Conservation (phyloP, 1,284 basidiomycete genomes). For the Mycocalia duriaeana region DNA sequence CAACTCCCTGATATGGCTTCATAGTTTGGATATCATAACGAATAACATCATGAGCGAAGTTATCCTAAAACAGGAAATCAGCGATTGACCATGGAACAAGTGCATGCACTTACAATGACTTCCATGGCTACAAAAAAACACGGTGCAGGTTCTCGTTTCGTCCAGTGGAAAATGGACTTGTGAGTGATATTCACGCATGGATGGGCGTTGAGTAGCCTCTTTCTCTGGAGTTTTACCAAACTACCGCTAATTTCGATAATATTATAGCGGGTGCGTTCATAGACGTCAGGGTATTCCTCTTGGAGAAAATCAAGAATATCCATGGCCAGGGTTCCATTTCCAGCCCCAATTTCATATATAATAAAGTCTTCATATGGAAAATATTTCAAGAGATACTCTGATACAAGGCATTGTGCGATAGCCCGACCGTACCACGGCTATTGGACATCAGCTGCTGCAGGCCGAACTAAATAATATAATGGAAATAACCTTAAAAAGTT, state of each 20-base stretch:
- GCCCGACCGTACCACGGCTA: constrained; percentile 94
- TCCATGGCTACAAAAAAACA: constrained; percentile 95
- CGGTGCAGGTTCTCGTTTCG: constrained; percentile 69
- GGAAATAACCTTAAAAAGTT: constrained; percentile 85
- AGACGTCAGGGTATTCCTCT: constrained; percentile 84
- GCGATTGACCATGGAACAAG: not conserved
- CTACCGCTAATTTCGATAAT: constrained; percentile 92
- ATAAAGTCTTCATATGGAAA: constrained; percentile 94
- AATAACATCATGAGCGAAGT: constrained; percentile 94
- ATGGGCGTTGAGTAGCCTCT: constrained; percentile 51
- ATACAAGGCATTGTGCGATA: constrained; percentile 83
- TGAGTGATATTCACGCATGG: constrained; percentile 72
- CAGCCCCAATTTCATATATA: constrained; percentile 96
- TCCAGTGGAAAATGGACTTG: constrained; percentile 87
- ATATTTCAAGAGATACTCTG: constrained; percentile 89
- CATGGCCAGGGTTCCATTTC: constrained; percentile 90
- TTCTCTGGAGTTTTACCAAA: constrained; percentile 70
- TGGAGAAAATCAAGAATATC: constrained; percentile 84
- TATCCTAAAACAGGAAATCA: constrained; percentile 59
- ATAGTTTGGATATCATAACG: constrained; percentile 81
- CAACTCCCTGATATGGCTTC: constrained; percentile 80
- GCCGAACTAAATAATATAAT: constrained; percentile 6
- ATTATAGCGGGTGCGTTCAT: constrained; percentile 83
- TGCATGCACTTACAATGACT: constrained; percentile 69
- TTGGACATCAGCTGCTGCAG: constrained; percentile 1